These are phyloP conservation scores for Citrullus mucosospermus DNA, from an alignment of 306 rosid genomes.

Conservation along the genomic window DNA sequence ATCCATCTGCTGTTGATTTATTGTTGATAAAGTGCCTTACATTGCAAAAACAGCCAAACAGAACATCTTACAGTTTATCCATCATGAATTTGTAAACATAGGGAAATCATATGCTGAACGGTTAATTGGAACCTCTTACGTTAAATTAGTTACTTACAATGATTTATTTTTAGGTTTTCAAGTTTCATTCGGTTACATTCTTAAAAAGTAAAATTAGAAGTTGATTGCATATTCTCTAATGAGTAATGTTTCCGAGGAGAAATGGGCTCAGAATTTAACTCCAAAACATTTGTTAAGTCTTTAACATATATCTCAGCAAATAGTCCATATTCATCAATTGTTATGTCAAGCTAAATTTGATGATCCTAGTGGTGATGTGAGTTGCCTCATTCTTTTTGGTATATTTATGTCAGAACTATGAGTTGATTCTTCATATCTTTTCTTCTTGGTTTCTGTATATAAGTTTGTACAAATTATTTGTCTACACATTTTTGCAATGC, in stretches of 20 bases:
- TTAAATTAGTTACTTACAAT: not conserved
- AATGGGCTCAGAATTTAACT: constrained; percentile 81
- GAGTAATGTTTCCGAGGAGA: constrained; percentile 46
- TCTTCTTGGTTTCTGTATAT: not conserved
- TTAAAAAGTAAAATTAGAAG: not conserved
- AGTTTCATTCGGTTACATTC: not conserved
- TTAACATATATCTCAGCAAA: constrained; percentile 62
- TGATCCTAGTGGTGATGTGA: constrained; percentile 80
- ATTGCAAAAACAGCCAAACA: constrained; percentile 73
- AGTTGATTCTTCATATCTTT: not conserved
- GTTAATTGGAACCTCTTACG: constrained; percentile 27
- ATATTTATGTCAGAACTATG: not conserved
- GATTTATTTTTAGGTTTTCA: not conserved
- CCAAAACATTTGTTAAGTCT: constrained; percentile 61
- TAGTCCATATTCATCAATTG: constrained; percentile 90
- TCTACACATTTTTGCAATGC: constrained; percentile 37
- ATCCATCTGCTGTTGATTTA: constrained; percentile 86
- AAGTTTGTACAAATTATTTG: not conserved
- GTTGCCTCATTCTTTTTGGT: not conserved
- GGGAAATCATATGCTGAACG: constrained; percentile 81
- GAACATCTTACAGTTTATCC: constrained; percentile 83
- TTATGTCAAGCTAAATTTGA: constrained; percentile 97
- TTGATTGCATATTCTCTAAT: not conserved
- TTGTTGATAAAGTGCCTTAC: constrained; percentile 69
- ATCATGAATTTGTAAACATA: constrained; percentile 83